These are phyloP conservation scores for Suillus hirtellus DNA, from an alignment of 768 basidiomycete species.

Conservation along the genomic window DNA sequence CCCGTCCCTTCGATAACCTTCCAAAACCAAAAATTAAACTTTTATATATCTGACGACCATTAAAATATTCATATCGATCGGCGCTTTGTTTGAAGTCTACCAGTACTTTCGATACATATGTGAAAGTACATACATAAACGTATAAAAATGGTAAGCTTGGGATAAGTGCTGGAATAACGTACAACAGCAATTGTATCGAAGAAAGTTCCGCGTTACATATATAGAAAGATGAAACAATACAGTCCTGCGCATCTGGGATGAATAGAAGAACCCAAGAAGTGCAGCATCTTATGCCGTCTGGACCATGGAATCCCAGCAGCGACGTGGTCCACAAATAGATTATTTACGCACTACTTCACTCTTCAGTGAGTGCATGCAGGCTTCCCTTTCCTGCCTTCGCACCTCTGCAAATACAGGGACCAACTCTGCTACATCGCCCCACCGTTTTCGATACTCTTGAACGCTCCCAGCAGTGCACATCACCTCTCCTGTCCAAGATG, in stretches of 20 bases:
- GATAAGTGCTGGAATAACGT: neutral
- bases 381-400: constrained; percentile 6
- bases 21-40: neutral
- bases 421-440: neutral
- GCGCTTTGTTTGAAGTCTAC: no score
- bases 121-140: neutral
- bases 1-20: constrained; percentile 14
- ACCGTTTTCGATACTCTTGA: neutral
- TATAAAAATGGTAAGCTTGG: neutral
- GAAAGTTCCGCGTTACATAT: neutral
- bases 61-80: no score
- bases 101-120: neutral
- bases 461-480: neutral
- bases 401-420: constrained; percentile 2
- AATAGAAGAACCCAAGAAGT: neutral
- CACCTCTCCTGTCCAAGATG: constrained; percentile 24
- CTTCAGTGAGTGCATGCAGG: neutral
- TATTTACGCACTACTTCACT: neutral
- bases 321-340: neutral
- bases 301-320: neutral
- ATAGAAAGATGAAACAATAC: neutral
- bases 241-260: neutral
- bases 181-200: neutral
- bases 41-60: no score
- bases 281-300: no score